These are phyloP conservation scores for Sporobolomyces phaffii DNA, from an alignment of 768 basidiomycete species.

Conservation along the genomic window DNA sequence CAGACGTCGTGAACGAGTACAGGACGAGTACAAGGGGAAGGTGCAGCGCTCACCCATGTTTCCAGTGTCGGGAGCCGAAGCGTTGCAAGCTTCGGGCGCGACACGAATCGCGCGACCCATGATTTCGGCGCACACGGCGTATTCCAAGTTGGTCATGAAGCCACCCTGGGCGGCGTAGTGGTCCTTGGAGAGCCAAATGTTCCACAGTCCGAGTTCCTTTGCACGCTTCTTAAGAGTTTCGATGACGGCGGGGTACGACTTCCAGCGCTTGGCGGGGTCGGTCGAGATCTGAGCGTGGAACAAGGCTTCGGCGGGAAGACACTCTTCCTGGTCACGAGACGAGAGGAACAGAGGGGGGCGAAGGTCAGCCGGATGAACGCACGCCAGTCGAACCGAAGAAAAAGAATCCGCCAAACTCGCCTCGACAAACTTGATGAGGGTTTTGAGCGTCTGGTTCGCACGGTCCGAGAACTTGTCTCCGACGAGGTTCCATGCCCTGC, in stretches of 20 bases:
- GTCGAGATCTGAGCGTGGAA: conserved; percentile 75
- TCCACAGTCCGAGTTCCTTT: conserved; percentile 86
- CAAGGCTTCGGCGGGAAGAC: conserved; percentile 64
- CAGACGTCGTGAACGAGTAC: too few species aligned
- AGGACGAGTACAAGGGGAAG: background rate
- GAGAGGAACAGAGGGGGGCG: too few species aligned
- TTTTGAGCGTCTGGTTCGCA: conserved; percentile 77
- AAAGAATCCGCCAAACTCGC: too few species aligned
- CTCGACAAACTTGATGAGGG: conserved; percentile 69
- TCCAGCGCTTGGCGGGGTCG: conserved; percentile 71
- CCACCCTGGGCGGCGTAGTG: conserved; percentile 64
- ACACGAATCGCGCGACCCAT: conserved; percentile 54
- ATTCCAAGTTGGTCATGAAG: conserved; percentile 91
- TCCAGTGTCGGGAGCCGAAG: conserved; percentile 84
- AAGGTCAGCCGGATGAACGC: too few species aligned
- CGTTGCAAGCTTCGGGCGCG: conserved; percentile 82
- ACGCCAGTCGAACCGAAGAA: too few species aligned
- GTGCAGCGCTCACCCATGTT: conserved; percentile 17
- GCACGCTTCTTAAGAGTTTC: conserved; percentile 82
- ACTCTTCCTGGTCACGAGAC: conserved; percentile 91
- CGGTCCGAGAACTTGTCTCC: conserved; percentile 88
- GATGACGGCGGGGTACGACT: conserved; percentile 71
- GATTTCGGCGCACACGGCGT: conserved; percentile 84
- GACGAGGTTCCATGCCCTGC: conserved; percentile 47
- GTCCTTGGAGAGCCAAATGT: conserved; percentile 87